Evolutionary conservation across 2,329 filamentous ascomycete species (phyloP).

Genomic region (Phialophora expanda): DNA sequence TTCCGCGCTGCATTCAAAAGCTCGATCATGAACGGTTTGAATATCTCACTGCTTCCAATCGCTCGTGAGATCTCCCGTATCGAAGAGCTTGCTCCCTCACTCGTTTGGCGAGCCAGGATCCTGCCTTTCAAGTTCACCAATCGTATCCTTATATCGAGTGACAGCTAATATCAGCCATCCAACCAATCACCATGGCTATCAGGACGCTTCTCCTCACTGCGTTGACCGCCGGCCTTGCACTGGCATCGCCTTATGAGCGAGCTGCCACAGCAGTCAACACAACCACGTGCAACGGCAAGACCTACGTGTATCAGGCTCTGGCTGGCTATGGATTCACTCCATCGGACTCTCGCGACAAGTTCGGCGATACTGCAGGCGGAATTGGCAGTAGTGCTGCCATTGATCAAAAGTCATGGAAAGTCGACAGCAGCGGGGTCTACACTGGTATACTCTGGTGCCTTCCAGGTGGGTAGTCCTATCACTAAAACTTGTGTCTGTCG

Average conservation of each 20-base stretch:
- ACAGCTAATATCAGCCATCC: neutral
- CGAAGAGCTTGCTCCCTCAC: constrained; percentile 16
- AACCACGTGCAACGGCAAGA: constrained; percentile 64
- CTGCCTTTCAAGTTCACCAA: constrained; percentile 4
- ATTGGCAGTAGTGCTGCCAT: constrained; percentile 71
- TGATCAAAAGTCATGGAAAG: constrained; percentile 64
- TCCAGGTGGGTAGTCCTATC: constrained; percentile 47
- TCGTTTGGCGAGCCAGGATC: constrained; percentile 17
- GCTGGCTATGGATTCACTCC: constrained; percentile 69
- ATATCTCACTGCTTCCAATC: constrained; percentile 17
- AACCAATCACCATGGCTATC: constrained; percentile 27
- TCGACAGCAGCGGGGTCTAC: constrained; percentile 56
- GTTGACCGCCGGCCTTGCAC: constrained; percentile 25
- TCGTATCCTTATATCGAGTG: neutral
- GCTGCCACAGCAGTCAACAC: constrained; percentile 47
- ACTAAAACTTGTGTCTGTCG: neutral
- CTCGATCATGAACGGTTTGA: constrained; percentile 10
- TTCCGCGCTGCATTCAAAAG: constrained; percentile 17
- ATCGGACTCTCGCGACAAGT: constrained; percentile 66
- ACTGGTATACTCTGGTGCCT: constrained; percentile 66
- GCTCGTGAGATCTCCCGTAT: constrained; percentile 3
- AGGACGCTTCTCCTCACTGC: constrained; percentile 25
- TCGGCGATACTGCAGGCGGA: constrained; percentile 71
- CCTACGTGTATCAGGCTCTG: constrained; percentile 69
- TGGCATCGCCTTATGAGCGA: constrained; percentile 23